Percentiles rank a stretch among this genome's conserved stretches.
Evolutionary conservation across 2,329 filamentous ascomycete genomes (phyloP).

Genomic region (Drechmeria coniospora): DNA sequence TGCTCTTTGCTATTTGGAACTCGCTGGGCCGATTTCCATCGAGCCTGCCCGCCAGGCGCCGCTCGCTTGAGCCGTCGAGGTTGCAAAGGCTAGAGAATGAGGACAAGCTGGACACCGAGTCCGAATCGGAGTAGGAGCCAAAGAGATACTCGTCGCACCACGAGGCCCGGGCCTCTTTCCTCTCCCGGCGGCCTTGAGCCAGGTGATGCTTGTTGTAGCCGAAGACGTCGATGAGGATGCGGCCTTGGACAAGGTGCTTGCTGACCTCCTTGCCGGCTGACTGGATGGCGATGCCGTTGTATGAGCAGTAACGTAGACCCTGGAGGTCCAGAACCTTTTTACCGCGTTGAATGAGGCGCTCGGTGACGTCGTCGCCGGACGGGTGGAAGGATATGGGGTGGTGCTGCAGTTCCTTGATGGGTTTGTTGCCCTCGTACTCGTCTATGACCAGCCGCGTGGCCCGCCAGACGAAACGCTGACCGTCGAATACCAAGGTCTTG

Average conservation of each 20-base stretch:
- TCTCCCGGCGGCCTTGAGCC: slow-evolving; percentile 19
- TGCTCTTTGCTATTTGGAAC: slow-evolving; percentile 22
- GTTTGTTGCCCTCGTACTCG: slow-evolving; percentile 23
- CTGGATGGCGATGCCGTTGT: slow-evolving; percentile 24
- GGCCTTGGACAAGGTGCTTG: slow-evolving; percentile 23
- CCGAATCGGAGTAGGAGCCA: slow-evolving; percentile 1
- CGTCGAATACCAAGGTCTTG: slow-evolving; percentile 23
- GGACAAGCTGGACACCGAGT: slow-evolving; percentile 1
- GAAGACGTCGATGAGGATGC: slow-evolving; percentile 23
- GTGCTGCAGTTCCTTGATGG: slow-evolving; percentile 21
- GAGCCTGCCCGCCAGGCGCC: slow-evolving; percentile 2
- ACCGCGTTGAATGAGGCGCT: slow-evolving; percentile 18
- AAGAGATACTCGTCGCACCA: slow-evolving; percentile 6
- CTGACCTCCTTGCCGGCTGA: slow-evolving; percentile 3
- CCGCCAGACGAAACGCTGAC: slow-evolving; percentile 25
- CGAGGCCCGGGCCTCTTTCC: slow-evolving; percentile 13
- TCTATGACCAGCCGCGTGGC: slow-evolving; percentile 15
- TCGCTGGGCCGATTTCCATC: slow-evolving; percentile 13
- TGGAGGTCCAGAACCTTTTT: slow-evolving; percentile 25
- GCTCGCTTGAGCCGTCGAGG: slow-evolving; percentile 2
- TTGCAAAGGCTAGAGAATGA: background rate
- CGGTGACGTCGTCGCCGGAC: slow-evolving; percentile 13
- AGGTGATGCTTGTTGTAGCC: slow-evolving; percentile 27
- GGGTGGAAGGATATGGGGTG: slow-evolving; percentile 21
- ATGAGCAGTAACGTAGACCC: slow-evolving; percentile 23